Base-by-base conservation (phyloP, 2,329 filamentous ascomycete genomes). In the Mycogone perniciosa region DNA sequence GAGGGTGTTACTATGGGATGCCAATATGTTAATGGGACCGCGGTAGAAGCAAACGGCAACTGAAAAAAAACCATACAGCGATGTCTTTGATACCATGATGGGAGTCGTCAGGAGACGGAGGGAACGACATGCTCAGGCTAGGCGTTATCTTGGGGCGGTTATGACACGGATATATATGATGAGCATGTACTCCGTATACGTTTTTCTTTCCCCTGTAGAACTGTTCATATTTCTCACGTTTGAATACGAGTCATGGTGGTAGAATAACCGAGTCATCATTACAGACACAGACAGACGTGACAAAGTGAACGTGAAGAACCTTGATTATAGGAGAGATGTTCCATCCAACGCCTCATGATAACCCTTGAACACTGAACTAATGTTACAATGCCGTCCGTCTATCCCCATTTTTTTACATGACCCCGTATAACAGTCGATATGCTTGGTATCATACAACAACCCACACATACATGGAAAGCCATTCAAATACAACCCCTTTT, bases 1-100 rank as follows among this genome's bases (percentile, higher is more conserved):
- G 72, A 80, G 84, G 60, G 79, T 99, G 8, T 74, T 95, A 60
- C 81, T 99, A 5, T 99, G 92, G 92, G 93, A 99, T 73, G 88
- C 91, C 37, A 84, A 77, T 55, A 70, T 73, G 56, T 57, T 80
- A 35, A 65, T 69, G 63, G 63, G 53, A 4, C 58, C 59, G 38
- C 57, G 61, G 54, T 65, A 39, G 56, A 9, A 27, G 9, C 10
- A 26, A 6, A 4, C 31, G 4, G 13, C 11, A 27, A 33, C 11
- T 27, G 29, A 29, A 9, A 31, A 30, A 43, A 11, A 43, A 31
- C 7, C 8, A 5, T 26, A 11, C 11, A n/a, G 6, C 26, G 6
- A 39, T 7, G 46, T 42, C 9, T 42, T 34, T 13, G 13, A 45
- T 30, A 29, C n/a, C 30, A 44, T 44, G 10, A 31, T 30, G 29